Conservation (phyloP, 768 basidiomycete species). For the Leccinum aurantiacum region DNA sequence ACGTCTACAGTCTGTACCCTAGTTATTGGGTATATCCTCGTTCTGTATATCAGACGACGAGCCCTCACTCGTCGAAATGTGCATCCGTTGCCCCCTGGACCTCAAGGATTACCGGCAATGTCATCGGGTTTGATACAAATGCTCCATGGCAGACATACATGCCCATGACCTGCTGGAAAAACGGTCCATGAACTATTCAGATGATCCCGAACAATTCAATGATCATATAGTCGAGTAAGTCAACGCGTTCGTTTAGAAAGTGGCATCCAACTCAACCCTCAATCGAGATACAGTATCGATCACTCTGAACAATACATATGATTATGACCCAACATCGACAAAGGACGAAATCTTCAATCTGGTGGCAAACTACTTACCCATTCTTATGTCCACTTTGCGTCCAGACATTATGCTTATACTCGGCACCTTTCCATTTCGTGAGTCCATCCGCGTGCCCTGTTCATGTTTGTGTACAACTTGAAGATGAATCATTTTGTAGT, state of each 20-base stretch:
- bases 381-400: not conserved
- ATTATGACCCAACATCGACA: slow-evolving; percentile 7
- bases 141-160: slow-evolving; percentile 36
- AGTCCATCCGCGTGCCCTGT: not conserved
- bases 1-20: not conserved
- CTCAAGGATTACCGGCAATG: slow-evolving; percentile 34
- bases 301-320: slow-evolving; percentile 1
- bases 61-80: not conserved
- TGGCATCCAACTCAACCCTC: not conserved
- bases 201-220: slow-evolving; percentile 41
- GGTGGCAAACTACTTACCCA: not conserved
- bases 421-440: not conserved
- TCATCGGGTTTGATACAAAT: slow-evolving; percentile 31
- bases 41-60: not conserved
- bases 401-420: slow-evolving; percentile 3
- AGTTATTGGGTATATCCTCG: not conserved
- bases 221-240: slow-evolving; percentile 33
- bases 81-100: slow-evolving; percentile 20
- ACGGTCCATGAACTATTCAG: slow-evolving; percentile 46
- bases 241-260: not conserved
- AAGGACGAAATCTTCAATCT: slow-evolving; percentile 3
- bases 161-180: slow-evolving; percentile 46
- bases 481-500: not conserved
- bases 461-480: not conserved
- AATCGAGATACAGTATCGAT: slow-evolving; percentile 5